phyloP scores from a whole-genome alignment of 2,329 filamentous ascomycete genomes.

The Fusarium circinatum region DNA sequence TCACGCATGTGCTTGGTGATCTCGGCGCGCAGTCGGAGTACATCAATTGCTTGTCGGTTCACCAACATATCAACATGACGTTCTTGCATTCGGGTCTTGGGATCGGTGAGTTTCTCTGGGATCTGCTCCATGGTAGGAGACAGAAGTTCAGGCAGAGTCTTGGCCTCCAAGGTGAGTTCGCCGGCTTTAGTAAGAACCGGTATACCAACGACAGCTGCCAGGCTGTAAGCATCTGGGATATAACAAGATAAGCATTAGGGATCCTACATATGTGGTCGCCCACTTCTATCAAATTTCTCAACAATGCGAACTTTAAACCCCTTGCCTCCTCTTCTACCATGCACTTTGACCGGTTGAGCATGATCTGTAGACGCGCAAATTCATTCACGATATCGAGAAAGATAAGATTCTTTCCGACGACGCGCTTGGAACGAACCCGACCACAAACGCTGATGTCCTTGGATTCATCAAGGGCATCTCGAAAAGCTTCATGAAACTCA shows the following conservation, averaged over 20 bases:
- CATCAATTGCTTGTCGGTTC: constrained; percentile 73
- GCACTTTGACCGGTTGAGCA: constrained; percentile 73
- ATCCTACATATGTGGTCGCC: constrained; percentile 86
- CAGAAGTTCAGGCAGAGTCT: constrained; percentile 74
- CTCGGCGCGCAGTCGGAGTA: constrained; percentile 76
- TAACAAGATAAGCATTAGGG: constrained; percentile 31
- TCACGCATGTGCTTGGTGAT: constrained; percentile 79
- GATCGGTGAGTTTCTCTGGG: constrained; percentile 75
- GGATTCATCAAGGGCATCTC: constrained; percentile 42
- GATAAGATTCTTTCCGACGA: constrained; percentile 79
- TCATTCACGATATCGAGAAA: constrained; percentile 86
- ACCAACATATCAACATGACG: constrained; percentile 90
- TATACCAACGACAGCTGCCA: constrained; percentile 73
- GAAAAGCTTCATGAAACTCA: constrained; percentile 49
- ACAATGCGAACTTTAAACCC: constrained; percentile 63
- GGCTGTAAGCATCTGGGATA: constrained; percentile 39
- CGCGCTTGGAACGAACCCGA: constrained; percentile 77
- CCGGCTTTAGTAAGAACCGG: constrained; percentile 77
- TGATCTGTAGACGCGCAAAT: constrained; percentile 77
- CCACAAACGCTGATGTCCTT: constrained; percentile 57
- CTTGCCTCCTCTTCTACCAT: constrained; percentile 49
- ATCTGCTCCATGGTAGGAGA: constrained; percentile 83
- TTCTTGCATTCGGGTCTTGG: constrained; percentile 77
- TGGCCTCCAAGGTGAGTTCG: constrained; percentile 78
- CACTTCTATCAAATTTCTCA: constrained; percentile 74